These are phyloP conservation scores for Phytophthora aleatoria DNA, from an alignment of 352 stramenopile genomes.

Conservation along the genomic window DNA sequence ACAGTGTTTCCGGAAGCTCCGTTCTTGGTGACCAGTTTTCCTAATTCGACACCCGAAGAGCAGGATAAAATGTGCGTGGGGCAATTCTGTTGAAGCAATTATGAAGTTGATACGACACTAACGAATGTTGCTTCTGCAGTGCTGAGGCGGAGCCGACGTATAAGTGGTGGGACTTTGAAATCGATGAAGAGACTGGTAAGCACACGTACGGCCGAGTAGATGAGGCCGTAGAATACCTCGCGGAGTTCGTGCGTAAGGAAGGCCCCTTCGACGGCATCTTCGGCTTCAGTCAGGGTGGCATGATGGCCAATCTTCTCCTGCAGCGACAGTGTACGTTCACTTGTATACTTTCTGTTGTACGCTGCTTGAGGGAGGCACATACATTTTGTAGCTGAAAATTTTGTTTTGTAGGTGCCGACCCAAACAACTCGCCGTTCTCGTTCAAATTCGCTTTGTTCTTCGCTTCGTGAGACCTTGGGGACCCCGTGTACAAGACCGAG, in stretches of 20 bases:
- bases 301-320: conserved; percentile 64
- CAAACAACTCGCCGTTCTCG: conserved; percentile 44
- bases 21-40: conserved; percentile 67
- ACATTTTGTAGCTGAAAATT: neutral
- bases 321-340: conserved; percentile 53
- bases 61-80: conserved; percentile 40
- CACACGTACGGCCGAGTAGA: conserved; percentile 60
- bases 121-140: neutral
- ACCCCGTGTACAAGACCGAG: conserved; percentile 27
- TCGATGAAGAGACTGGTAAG: conserved; percentile 43
- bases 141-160: conserved; percentile 52
- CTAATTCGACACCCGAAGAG: conserved; percentile 44
- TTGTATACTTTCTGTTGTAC: neutral
- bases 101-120: neutral
- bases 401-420: conserved; percentile 33
- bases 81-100: conserved; percentile 5
- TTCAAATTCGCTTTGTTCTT: conserved; percentile 82
- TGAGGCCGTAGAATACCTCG: conserved; percentile 69
- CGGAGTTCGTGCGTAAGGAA: conserved; percentile 60
- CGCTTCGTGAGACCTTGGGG: conserved; percentile 42
- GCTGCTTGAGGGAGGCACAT: neutral
- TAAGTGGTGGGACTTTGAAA: conserved; percentile 77
- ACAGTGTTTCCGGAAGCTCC: conserved; percentile 72
- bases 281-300: conserved; percentile 82
- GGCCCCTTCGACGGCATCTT: conserved; percentile 84